Base-by-base conservation (phyloP, 371 early-diverging fungal genomes). In the Mortierella sp. region DNA sequence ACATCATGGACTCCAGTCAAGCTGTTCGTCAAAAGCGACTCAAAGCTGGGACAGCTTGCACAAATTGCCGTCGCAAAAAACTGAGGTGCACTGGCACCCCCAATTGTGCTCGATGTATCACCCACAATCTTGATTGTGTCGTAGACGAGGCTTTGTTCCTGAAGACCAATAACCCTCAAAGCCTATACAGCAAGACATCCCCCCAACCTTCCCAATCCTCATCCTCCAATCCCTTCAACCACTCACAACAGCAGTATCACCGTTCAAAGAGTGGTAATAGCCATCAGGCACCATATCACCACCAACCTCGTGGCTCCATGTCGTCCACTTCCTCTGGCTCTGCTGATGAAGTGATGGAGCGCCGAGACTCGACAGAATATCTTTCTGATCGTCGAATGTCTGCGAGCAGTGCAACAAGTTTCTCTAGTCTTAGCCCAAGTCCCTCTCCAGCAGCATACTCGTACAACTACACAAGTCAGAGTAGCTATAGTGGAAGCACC, bases 41-140 rank as follows among this genome's bases (percentile, higher is more conserved):
- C 62, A 80, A 80, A 52, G 80, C 80, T 8, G 80, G 80, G 22
- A 80, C 80, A 14, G 80, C 80, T 22, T 80, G 80, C 58, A 80
- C 80, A 28, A 80, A 80, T 69, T 80, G 80, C 32, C 80, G 80
- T 28, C 80, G 80, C 65, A 80, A 80, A 45, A 80, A 80, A 69
- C 63, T 80, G 54, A 62, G 80, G 5, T 80, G 80, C 59, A 75
- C 80, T 37, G 80, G 80, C 65, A 80, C 80, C 1, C 80, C 80
- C 16, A 67, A 75, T 51, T 80, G 80, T 43, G 75, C 65, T 26
- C 80, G 80, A 14, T 80, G 80, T 60, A 72, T 80, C 54, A 68
- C 71, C 59, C 80, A 80, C 24, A 80, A 62, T 40, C 69, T 80
- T n/a, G 80, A 80, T 18, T 80, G 80, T 51, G 68, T 74, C 18